Conservation (phyloP, 768 basidiomycete species). For the Trametes elegans region DNA sequence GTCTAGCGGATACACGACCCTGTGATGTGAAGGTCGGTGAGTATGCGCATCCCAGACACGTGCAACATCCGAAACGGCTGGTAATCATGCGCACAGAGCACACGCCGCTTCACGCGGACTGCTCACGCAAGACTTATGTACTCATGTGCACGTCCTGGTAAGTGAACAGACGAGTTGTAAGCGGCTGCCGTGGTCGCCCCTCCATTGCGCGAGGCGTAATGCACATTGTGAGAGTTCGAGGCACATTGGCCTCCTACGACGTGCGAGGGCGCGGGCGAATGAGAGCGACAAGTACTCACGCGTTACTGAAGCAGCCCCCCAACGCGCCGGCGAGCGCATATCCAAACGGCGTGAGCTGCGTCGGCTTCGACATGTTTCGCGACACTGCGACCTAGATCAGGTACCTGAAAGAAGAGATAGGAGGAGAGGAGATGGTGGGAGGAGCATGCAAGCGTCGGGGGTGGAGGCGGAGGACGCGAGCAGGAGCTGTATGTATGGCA, state of each 20-base stretch:
- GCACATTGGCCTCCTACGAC: too few species aligned
- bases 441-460: not conserved
- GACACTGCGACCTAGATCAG: constrained; percentile 43
- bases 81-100: too few species aligned
- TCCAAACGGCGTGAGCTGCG: constrained; percentile 76
- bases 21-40: constrained; percentile 32
- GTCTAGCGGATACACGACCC: constrained; percentile 93
- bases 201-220: too few species aligned
- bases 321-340: constrained; percentile 91
- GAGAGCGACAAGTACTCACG: constrained; percentile 51
- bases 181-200: too few species aligned
- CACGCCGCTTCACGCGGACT: not conserved
- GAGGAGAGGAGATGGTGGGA: not conserved
- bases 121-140: too few species aligned
- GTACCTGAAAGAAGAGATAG: constrained; percentile 1
- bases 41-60: too few species aligned
- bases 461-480: not conserved
- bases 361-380: constrained; percentile 13
- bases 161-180: too few species aligned
- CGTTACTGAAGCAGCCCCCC: constrained; percentile 90
- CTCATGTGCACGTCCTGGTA: too few species aligned
- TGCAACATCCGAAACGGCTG: too few species aligned
- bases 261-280: not conserved
- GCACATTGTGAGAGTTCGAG: too few species aligned
- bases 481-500: not conserved